These are phyloP conservation scores for Trichoderma hamatum DNA, from an alignment of 2,329 filamentous ascomycete genomes.

Conservation along the genomic window DNA sequence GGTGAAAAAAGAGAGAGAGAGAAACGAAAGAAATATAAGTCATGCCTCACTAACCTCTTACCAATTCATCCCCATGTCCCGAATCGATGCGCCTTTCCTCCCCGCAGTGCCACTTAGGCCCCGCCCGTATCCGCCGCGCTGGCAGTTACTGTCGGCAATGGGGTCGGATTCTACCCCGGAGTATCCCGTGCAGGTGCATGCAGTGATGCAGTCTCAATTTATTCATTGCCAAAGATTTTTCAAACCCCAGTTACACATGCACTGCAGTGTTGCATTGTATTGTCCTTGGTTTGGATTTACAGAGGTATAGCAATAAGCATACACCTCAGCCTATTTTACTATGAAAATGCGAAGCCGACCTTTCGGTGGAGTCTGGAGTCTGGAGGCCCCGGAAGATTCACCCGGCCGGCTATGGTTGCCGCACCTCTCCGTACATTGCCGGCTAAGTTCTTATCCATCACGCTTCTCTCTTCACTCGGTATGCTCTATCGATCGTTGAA, in stretches of 20 bases:
- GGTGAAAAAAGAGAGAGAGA: neutral
- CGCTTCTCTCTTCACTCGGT: too few relatives aligned
- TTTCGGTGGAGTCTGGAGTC: neutral
- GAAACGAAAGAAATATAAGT: neutral
- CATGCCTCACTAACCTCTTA: neutral
- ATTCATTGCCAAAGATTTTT: neutral
- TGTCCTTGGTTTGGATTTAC: neutral
- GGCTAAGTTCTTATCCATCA: constrained; percentile 20
- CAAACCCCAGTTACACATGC: neutral
- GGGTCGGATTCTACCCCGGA: neutral
- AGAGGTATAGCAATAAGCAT: neutral
- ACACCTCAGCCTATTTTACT: neutral
- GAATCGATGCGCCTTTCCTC: neutral
- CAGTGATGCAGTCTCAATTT: neutral
- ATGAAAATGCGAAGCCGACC: neutral
- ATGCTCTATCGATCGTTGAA: too few relatives aligned
- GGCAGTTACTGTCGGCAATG: constrained; percentile 28
- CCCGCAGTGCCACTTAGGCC: neutral
- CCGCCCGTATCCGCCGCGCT: constrained; percentile 22
- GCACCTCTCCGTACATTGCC: neutral
- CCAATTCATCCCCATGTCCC: neutral
- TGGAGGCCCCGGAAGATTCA: neutral
- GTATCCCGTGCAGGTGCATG: neutral
- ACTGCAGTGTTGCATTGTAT: neutral
- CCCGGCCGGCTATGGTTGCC: neutral